These are phyloP conservation scores for Metschnikowia vanudenii DNA, from an alignment of 805 yeast species.

Conservation along the genomic window DNA sequence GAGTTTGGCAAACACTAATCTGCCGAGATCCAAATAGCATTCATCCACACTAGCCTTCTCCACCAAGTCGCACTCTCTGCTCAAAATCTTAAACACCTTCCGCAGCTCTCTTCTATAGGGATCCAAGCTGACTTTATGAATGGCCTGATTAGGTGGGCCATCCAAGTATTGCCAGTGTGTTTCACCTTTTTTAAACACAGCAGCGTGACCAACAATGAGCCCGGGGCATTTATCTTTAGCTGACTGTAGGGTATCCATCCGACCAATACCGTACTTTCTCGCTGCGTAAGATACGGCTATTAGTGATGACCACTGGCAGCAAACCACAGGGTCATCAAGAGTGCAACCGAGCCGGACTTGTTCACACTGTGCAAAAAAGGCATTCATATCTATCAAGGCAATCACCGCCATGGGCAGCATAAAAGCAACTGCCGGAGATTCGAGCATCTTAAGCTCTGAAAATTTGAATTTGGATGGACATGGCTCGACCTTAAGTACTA, in stretches of 20 bases:
- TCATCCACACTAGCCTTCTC: conserved; percentile 98
- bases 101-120: conserved; percentile 88
- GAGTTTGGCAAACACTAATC: conserved; percentile 49
- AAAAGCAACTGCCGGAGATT: conserved; percentile 48
- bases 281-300: conserved; percentile 95
- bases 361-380: conserved; percentile 94
- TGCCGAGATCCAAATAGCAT: conserved; percentile 81
- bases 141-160: conserved; percentile 53
- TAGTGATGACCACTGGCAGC: conserved; percentile 88
- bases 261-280: conserved; percentile 70
- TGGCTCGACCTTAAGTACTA: not conserved
- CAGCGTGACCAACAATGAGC: conserved; percentile 82
- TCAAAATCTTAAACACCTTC: conserved; percentile 67
- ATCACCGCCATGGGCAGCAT: conserved; percentile 71
- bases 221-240: conserved; percentile 77
- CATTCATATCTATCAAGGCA: conserved; percentile 88
- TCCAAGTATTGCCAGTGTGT: conserved; percentile 75
- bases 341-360: conserved; percentile 67
- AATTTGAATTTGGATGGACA: conserved; percentile 11
- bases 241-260: conserved; percentile 69
- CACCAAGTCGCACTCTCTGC: conserved; percentile 59
- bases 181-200: conserved; percentile 87
- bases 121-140: conserved; percentile 84
- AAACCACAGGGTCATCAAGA: conserved; percentile 78
- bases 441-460: conserved; percentile 47